A percentile compares a stretch with the other conserved stretches of the same genome.
Conservation (phyloP, 2,329 filamentous ascomycete species). For the Colletotrichum tropicicola region DNA sequence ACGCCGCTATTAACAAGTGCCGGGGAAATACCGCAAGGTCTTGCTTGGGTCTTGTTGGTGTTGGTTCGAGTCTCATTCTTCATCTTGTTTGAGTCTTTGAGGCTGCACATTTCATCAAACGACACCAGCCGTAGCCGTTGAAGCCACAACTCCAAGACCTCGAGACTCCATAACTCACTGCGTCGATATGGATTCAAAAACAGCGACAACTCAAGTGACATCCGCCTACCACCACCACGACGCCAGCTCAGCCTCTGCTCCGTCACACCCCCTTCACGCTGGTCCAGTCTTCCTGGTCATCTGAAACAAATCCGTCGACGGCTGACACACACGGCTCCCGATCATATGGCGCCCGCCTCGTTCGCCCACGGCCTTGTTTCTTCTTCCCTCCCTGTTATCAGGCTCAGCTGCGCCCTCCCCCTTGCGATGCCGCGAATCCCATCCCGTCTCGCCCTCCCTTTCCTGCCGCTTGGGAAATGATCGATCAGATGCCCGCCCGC, state of each 20-base stretch:
- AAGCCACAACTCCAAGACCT: too few relatives aligned
- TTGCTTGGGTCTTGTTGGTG: background rate
- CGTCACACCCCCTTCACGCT: conserved; percentile 15
- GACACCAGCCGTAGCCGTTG: too few relatives aligned
- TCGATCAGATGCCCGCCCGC: background rate
- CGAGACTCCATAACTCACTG: too few relatives aligned
- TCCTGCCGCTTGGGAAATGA: background rate
- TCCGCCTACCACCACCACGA: background rate
- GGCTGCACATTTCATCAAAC: too few relatives aligned
- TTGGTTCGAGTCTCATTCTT: background rate
- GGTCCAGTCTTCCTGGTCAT: conserved; percentile 24
- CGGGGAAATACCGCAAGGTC: too few relatives aligned
- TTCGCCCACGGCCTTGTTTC: background rate
- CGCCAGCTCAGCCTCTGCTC: background rate
- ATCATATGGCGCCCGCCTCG: conserved; percentile 19
- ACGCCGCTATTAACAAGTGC: conserved; percentile 2
- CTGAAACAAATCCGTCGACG: conserved; percentile 28
- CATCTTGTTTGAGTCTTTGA: too few relatives aligned
- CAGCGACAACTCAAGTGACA: too few relatives aligned
- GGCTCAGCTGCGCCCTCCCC: background rate
- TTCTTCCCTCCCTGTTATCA: background rate
- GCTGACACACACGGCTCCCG: conserved; percentile 23
- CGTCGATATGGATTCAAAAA: too few relatives aligned
- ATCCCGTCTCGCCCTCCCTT: background rate
- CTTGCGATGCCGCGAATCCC: background rate